Evolutionary conservation across 352 stramenopile species (phyloP).

Genomic region (Phytopythium litorale): DNA sequence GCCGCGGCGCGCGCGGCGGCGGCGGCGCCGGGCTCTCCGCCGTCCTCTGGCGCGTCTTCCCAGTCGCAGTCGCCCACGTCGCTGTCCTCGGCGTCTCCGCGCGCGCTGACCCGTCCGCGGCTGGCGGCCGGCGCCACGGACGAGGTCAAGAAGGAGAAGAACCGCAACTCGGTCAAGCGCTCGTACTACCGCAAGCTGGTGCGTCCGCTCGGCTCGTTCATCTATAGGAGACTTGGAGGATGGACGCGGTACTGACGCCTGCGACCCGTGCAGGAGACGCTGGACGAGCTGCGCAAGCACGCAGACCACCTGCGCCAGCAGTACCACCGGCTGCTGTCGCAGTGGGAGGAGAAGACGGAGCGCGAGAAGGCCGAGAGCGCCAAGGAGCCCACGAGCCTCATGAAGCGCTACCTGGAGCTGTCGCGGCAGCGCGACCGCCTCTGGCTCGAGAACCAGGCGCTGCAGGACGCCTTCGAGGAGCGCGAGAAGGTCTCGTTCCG

Average conservation of each 20-base stretch:
- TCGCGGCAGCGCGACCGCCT: slow-evolving; percentile 38
- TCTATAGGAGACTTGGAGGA: too few species aligned
- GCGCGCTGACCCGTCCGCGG: slow-evolving; percentile 21
- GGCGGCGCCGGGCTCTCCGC: neutral
- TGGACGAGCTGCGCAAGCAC: slow-evolving; percentile 37
- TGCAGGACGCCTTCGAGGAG: slow-evolving; percentile 47
- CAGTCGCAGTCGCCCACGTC: slow-evolving; percentile 5
- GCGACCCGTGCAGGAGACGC: slow-evolving; percentile 27
- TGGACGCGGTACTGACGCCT: neutral
- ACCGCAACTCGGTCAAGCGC: slow-evolving; percentile 56
- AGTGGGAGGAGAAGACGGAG: slow-evolving; percentile 39
- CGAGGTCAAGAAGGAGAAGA: slow-evolving; percentile 51
- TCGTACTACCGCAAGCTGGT: slow-evolving; percentile 80
- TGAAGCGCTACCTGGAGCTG: slow-evolving; percentile 47
- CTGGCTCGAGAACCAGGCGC: slow-evolving; percentile 50
- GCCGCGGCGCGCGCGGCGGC: slow-evolving; percentile 16
- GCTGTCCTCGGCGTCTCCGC: slow-evolving; percentile 10
- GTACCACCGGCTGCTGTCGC: slow-evolving; percentile 37
- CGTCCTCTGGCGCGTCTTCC: neutral
- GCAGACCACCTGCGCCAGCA: slow-evolving; percentile 42
- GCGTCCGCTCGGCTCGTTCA: slow-evolving; percentile 7
- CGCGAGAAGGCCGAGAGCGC: slow-evolving; percentile 23
- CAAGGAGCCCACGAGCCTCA: slow-evolving; percentile 29
- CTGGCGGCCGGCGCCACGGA: slow-evolving; percentile 21
- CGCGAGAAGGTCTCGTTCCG: slow-evolving; percentile 50